phyloP scores from a whole-genome alignment of 345 rosid species.

The Salix exigua region DNA sequence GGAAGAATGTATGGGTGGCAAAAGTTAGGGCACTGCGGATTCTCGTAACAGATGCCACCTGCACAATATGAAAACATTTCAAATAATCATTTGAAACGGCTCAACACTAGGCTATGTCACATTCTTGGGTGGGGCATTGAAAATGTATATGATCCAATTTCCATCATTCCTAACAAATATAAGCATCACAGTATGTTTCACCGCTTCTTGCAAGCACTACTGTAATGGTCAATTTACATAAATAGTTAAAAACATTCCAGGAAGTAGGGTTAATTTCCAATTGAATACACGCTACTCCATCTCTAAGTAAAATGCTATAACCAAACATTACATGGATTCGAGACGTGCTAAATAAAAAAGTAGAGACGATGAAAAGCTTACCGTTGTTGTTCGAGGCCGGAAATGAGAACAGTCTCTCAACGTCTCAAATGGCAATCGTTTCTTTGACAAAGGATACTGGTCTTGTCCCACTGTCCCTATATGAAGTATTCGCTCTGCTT shows the following conservation, averaged over 20 bases:
- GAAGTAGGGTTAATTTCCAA: no score
- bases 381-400: constrained; percentile 84
- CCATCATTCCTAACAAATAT: not conserved
- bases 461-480: constrained; percentile 64
- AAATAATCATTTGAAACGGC: not conserved
- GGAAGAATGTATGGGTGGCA: constrained; percentile 72
- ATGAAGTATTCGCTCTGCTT: constrained; percentile 64
- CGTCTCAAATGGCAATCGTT: constrained; percentile 60
- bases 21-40: constrained; percentile 58
- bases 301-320: no score
- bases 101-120: not conserved
- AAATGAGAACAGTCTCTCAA: constrained; percentile 69
- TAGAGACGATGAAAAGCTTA: constrained; percentile 16
- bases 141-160: not conserved
- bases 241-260: not conserved
- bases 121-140: not conserved
- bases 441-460: constrained; percentile 60
- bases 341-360: not conserved
- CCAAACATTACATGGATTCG: no score
- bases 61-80: constrained; percentile 9
- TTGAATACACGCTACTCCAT: no score
- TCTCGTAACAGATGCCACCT: constrained; percentile 80
- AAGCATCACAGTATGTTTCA: not conserved
- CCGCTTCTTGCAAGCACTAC: not conserved
- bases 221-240: not conserved